Conservation (phyloP, 768 basidiomycete species). For the Lactarius indigo region DNA sequence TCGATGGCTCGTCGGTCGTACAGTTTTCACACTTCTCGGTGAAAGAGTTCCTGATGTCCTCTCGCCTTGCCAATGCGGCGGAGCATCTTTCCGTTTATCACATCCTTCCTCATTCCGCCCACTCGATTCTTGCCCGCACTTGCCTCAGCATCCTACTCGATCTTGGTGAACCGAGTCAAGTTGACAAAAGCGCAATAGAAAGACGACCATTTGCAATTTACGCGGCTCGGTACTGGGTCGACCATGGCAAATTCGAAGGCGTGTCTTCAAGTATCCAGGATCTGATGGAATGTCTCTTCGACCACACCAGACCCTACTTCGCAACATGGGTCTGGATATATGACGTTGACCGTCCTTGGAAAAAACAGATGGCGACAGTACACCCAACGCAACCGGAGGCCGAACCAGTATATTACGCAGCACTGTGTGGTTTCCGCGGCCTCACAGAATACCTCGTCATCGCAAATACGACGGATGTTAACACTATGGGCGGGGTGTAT, state of each 20-base stretch:
- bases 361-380: not conserved
- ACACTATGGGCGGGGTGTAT: not conserved
- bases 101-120: not conserved
- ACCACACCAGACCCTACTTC: not conserved
- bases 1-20: not conserved
- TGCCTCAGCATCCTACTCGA: conserved; percentile 2
- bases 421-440: not conserved
- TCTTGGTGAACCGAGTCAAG: not conserved
- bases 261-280: not conserved
- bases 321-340: conserved; percentile 11
- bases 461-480: not conserved
- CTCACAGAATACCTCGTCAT: not conserved
- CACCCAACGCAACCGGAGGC: not conserved
- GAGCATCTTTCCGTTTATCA: not conserved
- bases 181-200: not conserved
- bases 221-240: conserved; percentile 9
- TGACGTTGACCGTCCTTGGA: not conserved
- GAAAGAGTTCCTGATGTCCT: conserved; percentile 11
- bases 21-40: conserved; percentile 13
- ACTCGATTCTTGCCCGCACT: not conserved
- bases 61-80: not conserved
- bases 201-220: not conserved
- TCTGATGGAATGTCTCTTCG: not conserved
- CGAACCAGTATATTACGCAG: not conserved
- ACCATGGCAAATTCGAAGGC: not conserved